Evolutionary conservation across 306 rosid species (phyloP).

Genomic region (Cucumis cinereus): DNA sequence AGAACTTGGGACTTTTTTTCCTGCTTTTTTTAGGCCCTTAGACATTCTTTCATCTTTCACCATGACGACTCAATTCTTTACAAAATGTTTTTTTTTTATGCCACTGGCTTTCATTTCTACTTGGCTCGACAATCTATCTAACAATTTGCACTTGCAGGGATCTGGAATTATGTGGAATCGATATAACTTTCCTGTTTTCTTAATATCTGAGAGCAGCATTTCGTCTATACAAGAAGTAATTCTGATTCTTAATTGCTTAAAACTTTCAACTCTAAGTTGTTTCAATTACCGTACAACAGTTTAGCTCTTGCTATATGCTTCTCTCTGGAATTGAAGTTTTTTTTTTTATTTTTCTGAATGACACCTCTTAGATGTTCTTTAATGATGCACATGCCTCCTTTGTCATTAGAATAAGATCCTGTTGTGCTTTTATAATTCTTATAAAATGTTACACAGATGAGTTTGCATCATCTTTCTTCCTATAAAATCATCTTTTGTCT

Average conservation of each 20-base stretch:
- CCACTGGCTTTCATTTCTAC: not conserved
- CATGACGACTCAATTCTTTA: no score
- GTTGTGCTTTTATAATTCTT: not conserved
- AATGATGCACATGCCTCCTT: not conserved
- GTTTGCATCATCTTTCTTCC: no score
- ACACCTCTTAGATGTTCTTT: not conserved
- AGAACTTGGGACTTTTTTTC: no score
- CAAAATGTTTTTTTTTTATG: no score
- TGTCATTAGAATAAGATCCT: not conserved
- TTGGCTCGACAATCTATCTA: constrained; percentile 5
- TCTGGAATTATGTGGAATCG: constrained; percentile 72
- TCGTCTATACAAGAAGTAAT: constrained; percentile 54
- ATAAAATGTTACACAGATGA: not conserved
- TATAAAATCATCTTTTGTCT: no score
- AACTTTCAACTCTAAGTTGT: not conserved
- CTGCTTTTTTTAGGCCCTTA: no score
- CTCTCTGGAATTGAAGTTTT: not conserved
- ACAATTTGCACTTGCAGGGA: constrained; percentile 44
- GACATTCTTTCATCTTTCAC: no score
- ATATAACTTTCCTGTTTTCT: constrained; percentile 64
- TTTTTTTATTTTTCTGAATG: not conserved
- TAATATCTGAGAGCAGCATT: constrained; percentile 51
- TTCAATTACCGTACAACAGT: not conserved
- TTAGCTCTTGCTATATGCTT: not conserved
- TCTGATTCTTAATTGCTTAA: not conserved